A percentile compares a stretch with the other conserved stretches of the same genome.
These are phyloP conservation scores for Sclerotinia borealis DNA, from an alignment of 2,329 filamentous ascomycete genomes.

Conservation along the genomic window DNA sequence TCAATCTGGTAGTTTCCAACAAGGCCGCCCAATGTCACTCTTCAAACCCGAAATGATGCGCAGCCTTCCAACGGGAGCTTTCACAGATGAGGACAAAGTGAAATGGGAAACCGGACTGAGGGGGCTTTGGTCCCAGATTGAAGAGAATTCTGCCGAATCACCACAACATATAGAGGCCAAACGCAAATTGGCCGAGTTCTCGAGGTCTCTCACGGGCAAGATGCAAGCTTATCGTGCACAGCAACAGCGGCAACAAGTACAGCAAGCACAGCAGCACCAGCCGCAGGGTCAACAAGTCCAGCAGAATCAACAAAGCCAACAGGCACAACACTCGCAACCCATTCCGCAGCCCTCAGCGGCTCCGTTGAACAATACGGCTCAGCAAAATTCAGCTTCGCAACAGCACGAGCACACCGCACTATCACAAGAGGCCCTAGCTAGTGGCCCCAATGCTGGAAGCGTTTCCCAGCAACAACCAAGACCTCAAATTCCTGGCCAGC, in stretches of 20 bases:
- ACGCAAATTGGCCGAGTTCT: constrained; percentile 55
- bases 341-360: constrained; percentile 4
- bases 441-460: constrained; percentile 15
- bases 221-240: constrained; percentile 2
- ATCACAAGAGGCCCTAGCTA: constrained; percentile 7
- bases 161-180: constrained; percentile 45
- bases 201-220: constrained; percentile 43
- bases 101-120: constrained; percentile 55
- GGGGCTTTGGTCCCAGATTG: constrained; percentile 45
- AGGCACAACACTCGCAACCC: constrained; percentile 14
- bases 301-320: constrained; percentile 8
- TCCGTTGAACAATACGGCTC: background rate
- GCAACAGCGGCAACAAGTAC: constrained; percentile 34
- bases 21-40: constrained; percentile 19
- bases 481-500: constrained; percentile 9
- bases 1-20: constrained; percentile 18
- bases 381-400: constrained; percentile 4
- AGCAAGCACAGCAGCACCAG: constrained; percentile 35
- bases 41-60: constrained; percentile 32
- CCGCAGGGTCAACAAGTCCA: background rate
- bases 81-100: constrained; percentile 48
- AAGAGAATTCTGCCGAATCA: constrained; percentile 45
- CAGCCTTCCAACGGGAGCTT: constrained; percentile 23
- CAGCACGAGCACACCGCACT: constrained; percentile 17
- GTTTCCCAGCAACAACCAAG: constrained; percentile 14